A percentile compares a stretch with the other conserved stretches of the same genome.
phyloP scores from a whole-genome alignment of 306 rosid genomes.

The Lagenaria siceraria region DNA sequence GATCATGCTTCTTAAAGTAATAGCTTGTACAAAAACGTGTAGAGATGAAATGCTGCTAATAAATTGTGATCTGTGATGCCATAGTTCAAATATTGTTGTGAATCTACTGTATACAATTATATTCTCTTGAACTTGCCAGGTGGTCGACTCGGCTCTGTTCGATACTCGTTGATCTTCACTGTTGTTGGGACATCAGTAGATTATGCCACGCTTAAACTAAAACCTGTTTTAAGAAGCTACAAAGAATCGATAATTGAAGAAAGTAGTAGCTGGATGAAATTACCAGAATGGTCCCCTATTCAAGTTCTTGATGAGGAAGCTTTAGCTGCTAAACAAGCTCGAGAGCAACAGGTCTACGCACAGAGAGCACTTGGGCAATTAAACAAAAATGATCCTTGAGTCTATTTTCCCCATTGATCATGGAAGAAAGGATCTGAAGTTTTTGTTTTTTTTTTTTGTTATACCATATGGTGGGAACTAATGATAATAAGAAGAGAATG shows the following conservation, averaged over 20 bases:
- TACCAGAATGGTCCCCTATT: conserved; percentile 92
- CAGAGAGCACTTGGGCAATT: conserved; percentile 48
- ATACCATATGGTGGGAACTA: background rate
- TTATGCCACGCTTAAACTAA: conserved; percentile 31
- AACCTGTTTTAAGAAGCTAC: conserved; percentile 28
- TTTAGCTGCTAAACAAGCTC: conserved; percentile 60
- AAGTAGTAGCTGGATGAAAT: conserved; percentile 39
- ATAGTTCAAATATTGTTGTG: background rate
- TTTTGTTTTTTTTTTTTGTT: background rate
- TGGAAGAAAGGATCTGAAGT: background rate
- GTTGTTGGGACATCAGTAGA: conserved; percentile 62
- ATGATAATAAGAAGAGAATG: background rate
- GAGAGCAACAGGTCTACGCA: conserved; percentile 45
- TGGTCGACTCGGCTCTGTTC: conserved; percentile 64
- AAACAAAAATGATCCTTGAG: conserved; percentile 52
- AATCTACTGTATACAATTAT: background rate
- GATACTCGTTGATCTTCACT: conserved; percentile 54
- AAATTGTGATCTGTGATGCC: background rate
- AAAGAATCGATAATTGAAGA: conserved; percentile 29
- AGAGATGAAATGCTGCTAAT: background rate
- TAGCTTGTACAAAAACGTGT: background rate
- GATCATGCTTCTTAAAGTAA: background rate
- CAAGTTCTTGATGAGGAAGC: conserved; percentile 73
- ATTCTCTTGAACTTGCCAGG: conserved; percentile 30
- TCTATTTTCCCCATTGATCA: background rate